Evolutionary conservation across 2,329 filamentous ascomycete genomes (phyloP).

Genomic region (Beauveria sp.): DNA sequence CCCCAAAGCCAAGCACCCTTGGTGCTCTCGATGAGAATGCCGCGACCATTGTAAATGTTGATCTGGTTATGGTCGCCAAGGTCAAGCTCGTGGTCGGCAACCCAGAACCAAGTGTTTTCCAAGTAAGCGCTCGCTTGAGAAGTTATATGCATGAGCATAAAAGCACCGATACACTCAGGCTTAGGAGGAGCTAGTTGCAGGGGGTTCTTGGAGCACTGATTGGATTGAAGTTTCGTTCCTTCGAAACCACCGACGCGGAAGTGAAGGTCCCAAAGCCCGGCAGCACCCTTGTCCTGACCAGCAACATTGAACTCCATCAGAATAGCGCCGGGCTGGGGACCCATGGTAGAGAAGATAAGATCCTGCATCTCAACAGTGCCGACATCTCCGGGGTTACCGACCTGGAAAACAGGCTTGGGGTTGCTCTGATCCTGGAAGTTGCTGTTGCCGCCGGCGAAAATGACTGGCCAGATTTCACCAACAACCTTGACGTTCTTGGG

Average conservation of each 20-base stretch:
- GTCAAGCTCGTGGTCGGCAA: slow-evolving; percentile 85
- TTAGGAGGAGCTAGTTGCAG: slow-evolving; percentile 53
- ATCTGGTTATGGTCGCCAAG: slow-evolving; percentile 65
- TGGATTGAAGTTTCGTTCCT: slow-evolving; percentile 74
- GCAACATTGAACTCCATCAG: slow-evolving; percentile 88
- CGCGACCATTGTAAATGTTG: slow-evolving; percentile 82
- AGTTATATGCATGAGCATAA: slow-evolving; percentile 61
- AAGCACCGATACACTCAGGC: slow-evolving; percentile 64
- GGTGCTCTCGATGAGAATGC: slow-evolving; percentile 67
- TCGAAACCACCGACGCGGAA: slow-evolving; percentile 83
- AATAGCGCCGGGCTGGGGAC: slow-evolving; percentile 78
- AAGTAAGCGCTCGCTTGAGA: slow-evolving; percentile 62
- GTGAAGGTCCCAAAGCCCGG: slow-evolving; percentile 93
- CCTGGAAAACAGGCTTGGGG: slow-evolving; percentile 76
- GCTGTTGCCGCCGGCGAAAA: slow-evolving; percentile 68
- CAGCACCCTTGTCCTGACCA: slow-evolving; percentile 56
- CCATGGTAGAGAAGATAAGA: slow-evolving; percentile 75
- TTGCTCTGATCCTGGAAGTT: slow-evolving; percentile 68
- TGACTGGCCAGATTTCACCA: slow-evolving; percentile 84
- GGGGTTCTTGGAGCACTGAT: slow-evolving; percentile 73
- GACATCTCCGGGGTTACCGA: slow-evolving; percentile 68
- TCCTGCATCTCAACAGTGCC: slow-evolving; percentile 85
- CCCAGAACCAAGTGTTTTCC: slow-evolving; percentile 89
- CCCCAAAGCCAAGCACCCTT: slow-evolving; percentile 75
- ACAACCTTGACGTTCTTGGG: slow-evolving; percentile 79